These are phyloP conservation scores for Zygnema circumcarinatum DNA, from an alignment of 139 green algal species.

Conservation along the genomic window DNA sequence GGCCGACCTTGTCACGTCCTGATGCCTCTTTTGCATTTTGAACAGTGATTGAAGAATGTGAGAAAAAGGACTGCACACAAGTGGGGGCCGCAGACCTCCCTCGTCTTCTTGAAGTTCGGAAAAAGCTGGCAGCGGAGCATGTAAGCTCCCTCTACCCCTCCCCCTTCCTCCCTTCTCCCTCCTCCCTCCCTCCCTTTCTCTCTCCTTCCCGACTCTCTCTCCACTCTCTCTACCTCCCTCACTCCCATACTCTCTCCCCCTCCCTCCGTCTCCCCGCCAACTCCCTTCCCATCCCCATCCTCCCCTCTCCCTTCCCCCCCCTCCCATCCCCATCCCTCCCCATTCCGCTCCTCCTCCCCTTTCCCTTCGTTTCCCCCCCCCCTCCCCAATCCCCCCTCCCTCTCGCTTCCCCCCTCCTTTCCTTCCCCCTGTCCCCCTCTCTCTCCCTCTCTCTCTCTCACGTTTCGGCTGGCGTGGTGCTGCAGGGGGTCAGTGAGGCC, in stretches of 20 bases:
- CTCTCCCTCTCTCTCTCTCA: neutral
- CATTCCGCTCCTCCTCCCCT: neutral
- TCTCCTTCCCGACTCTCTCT: neutral
- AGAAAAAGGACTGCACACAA: too few species aligned
- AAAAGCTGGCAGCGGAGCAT: too few species aligned
- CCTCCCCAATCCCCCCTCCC: neutral
- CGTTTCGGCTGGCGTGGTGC: neutral
- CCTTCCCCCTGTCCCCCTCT: neutral
- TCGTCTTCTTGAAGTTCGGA: too few species aligned
- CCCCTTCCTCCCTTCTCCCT: too few species aligned
- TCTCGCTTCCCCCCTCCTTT: neutral
- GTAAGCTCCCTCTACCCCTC: too few species aligned
- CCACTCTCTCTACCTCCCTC: neutral
- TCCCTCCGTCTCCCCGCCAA: neutral
- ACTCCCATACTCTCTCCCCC: neutral
- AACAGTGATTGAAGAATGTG: too few species aligned
- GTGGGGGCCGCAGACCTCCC: too few species aligned
- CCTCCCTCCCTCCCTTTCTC: constrained; percentile 6
- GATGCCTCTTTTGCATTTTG: neutral
- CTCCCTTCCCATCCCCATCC: neutral
- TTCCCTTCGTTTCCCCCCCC: neutral
- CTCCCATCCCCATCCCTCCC: neutral
- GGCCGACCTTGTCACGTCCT: neutral
- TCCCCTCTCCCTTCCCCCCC: neutral
- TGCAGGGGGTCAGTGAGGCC: neutral